Conservation (phyloP, 306 rosid genomes). For the Malus asiatica region DNA sequence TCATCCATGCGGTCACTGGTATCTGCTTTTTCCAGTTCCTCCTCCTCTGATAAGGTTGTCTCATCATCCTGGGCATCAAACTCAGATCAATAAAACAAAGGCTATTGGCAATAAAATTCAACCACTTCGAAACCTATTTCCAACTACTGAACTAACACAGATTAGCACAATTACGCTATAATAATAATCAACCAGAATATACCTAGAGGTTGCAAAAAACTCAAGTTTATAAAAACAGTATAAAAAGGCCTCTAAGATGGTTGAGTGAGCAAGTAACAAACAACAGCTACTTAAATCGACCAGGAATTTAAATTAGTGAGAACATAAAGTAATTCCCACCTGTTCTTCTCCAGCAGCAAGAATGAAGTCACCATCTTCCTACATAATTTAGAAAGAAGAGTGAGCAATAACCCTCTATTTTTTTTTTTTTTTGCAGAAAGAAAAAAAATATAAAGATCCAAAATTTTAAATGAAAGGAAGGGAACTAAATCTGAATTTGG, state of each 20-base stretch:
- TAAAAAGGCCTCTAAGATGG: neutral
- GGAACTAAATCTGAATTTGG: neutral
- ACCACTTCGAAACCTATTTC: neutral
- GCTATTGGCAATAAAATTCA: neutral
- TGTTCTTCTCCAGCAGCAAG: slow-evolving; percentile 66
- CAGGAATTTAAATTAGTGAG: neutral
- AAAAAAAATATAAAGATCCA: neutral
- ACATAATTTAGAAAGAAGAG: slow-evolving; percentile 24
- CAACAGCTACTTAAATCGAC: neutral
- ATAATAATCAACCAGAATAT: neutral
- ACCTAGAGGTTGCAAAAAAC: neutral
- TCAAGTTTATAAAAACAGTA: neutral
- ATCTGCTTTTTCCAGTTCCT: slow-evolving; percentile 70
- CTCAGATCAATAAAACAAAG: slow-evolving; percentile 4
- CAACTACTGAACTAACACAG: neutral
- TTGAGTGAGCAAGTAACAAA: neutral
- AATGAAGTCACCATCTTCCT: slow-evolving; percentile 91
- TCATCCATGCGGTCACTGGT: slow-evolving; percentile 58
- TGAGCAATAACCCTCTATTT: slow-evolving; percentile 20
- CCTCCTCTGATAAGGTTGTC: slow-evolving; percentile 90
- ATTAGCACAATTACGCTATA: neutral
- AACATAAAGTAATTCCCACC: slow-evolving; percentile 31
- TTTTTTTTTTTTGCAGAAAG: neutral
- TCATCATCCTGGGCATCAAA: slow-evolving; percentile 76
- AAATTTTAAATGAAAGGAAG: neutral